Percentiles rank a stretch among this genome's conserved stretches.
phyloP scores from a whole-genome alignment of 345 rosid genomes.

The Turnera subulata region DNA sequence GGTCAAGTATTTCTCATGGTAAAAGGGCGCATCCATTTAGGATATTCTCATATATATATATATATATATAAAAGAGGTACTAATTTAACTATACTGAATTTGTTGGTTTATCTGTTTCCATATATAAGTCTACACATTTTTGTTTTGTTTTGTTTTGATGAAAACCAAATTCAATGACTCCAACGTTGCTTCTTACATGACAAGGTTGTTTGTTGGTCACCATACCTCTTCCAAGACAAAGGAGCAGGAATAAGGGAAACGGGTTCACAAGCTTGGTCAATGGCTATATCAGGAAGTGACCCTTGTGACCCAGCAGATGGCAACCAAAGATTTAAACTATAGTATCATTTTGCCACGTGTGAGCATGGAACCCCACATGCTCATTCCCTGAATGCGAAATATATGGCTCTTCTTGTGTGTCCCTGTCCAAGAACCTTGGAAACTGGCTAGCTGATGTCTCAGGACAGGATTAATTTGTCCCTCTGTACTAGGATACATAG shows the following conservation, averaged over 20 bases:
- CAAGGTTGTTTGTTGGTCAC: no score
- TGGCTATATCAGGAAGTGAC: conserved; percentile 14
- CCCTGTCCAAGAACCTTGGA: conserved; percentile 33
- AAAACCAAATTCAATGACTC: no score
- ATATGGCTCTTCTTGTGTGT: conserved; percentile 17
- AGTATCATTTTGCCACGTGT: conserved; percentile 20
- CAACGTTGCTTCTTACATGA: no score
- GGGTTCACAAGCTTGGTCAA: conserved; percentile 17
- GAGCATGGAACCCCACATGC: conserved; percentile 15
- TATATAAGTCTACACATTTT: no score
- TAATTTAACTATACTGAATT: no score
- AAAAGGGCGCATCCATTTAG: no score
- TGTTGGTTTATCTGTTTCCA: no score
- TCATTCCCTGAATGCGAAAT: not conserved
- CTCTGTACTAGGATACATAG: conserved; percentile 7
- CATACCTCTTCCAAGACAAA: conserved; percentile 6
- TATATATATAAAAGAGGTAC: no score
- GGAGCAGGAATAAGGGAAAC: conserved; percentile 6
- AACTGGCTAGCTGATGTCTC: conserved; percentile 17
- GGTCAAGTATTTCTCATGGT: no score
- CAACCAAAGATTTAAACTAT: not conserved
- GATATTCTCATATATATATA: no score
- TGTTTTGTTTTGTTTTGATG: no score
- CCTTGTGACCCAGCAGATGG: conserved; percentile 2
- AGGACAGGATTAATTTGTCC: no score